Conservation (phyloP, 192 early-diverging fungal genomes). For the Coemansia sp. region DNA sequence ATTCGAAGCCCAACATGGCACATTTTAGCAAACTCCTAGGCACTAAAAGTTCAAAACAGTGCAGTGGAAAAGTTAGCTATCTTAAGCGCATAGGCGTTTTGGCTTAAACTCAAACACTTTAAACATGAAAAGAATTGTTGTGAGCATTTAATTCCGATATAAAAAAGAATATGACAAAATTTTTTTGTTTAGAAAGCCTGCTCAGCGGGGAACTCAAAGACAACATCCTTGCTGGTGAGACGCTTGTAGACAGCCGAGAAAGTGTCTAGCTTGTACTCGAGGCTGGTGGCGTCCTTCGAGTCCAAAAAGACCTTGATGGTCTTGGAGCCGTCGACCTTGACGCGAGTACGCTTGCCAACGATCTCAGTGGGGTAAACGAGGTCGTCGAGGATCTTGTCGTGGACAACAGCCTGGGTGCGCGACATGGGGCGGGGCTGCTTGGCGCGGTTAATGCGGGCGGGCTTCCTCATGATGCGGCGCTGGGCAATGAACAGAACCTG, state of each 20-base stretch:
- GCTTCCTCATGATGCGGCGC: conserved; percentile 95
- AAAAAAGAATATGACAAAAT: not conserved
- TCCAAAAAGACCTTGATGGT: conserved; percentile 97
- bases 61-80: too few relatives aligned
- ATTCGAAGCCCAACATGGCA: too few relatives aligned
- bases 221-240: conserved; percentile 97
- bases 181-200: conserved; percentile 41
- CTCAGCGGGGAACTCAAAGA: conserved; percentile 91
- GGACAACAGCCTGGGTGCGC: conserved; percentile 94
- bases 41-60: too few relatives aligned
- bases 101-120: too few relatives aligned
- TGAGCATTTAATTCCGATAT: conserved; percentile 4
- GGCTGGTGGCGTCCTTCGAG: conserved; percentile 95
- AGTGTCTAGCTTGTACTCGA: conserved; percentile 99
- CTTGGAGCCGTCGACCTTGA: conserved; percentile 92
- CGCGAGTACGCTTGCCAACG: conserved; percentile 97
- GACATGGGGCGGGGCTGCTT: conserved; percentile 94
- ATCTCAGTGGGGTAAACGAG: conserved; percentile 99
- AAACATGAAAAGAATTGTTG: not conserved
- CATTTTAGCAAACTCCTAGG: too few relatives aligned
- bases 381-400: conserved; percentile 97
- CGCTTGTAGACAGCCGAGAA: conserved; percentile 95
- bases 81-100: too few relatives aligned
- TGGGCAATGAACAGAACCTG: conserved; percentile 95
- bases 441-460: conserved; percentile 83